Base-by-base conservation (phyloP, 2,329 filamentous ascomycete genomes). In the Coniochaeta sp. region DNA sequence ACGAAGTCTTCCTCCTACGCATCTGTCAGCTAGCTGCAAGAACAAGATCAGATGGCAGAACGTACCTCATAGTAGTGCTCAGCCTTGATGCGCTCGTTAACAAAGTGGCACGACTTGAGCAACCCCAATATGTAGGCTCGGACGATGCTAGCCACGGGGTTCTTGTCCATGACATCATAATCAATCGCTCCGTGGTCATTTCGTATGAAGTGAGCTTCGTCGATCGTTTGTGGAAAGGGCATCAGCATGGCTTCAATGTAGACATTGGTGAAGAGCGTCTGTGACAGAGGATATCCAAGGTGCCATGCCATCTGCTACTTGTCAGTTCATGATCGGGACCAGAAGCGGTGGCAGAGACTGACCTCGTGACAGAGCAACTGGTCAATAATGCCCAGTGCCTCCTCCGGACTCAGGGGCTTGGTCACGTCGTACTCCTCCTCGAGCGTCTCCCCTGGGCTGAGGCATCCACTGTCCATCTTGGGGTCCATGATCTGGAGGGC, bases 401-500 rank as follows among this genome's bases (percentile, higher is more conserved):
- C 86, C 59, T 87, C 82, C 0, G 90, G 87, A 13, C 85, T 74
- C 35, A 95, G 71, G 6, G 79, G 73, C 46, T 77, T 75, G 40
- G 81, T 73, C 35, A 91, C 81, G 62, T 96, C 86, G 67, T 92
- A 95, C 49, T 87, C 79, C 56, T 92, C 86, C 54, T 95, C 89
- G 30, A 92, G 79, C n/a, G 84, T 83, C 62, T 96, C 89, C 27
- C 85, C 87, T 7, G 86, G 82, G 18, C 82, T 78, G 6, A 95
- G 75, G 58, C 86, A 91, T 26, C 94, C 94, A 64, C 90, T 96
- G 68, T 99, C 94, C 94, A 99, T 99, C 71, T 97, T 99, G 1
- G 89, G 85, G 64, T 99, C 94, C 89, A 96, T 96, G 61, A 99
- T 96, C 94, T 99, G 62, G 24, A 18, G 16, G 26, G 10, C 33